phyloP scores from a whole-genome alignment of 176 grass and related monocot genomes.

The Dactylis glomerata region DNA sequence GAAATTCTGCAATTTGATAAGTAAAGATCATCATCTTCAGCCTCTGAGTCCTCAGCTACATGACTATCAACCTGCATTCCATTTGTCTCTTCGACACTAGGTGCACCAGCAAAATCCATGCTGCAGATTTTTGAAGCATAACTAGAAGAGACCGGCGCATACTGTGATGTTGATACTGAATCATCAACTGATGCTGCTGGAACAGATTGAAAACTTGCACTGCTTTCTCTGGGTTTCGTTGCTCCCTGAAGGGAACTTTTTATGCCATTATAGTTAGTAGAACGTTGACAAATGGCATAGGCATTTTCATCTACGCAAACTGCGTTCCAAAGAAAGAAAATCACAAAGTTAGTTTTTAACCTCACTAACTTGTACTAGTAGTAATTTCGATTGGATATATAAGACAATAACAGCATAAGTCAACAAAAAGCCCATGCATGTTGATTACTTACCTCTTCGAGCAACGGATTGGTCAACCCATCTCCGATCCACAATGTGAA shows the following conservation, averaged over 20 bases:
- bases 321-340: slow-evolving; percentile 46
- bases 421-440: slow-evolving; percentile 18
- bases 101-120: slow-evolving; percentile 37
- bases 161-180: slow-evolving; percentile 62
- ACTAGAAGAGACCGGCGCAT: slow-evolving; percentile 32
- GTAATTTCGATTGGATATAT: slow-evolving; percentile 17
- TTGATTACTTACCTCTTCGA: slow-evolving; percentile 68
- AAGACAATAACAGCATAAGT: slow-evolving; percentile 13
- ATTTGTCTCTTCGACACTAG: slow-evolving; percentile 35
- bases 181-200: slow-evolving; percentile 45
- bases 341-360: slow-evolving; percentile 26
- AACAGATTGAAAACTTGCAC: slow-evolving; percentile 52
- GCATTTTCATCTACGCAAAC: slow-evolving; percentile 74
- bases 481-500: slow-evolving; percentile 68
- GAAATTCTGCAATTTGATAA: slow-evolving; percentile 88
- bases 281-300: slow-evolving; percentile 53
- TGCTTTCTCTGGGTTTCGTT: slow-evolving; percentile 53
- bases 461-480: slow-evolving; percentile 79
- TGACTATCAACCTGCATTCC: slow-evolving; percentile 45
- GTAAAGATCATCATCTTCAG: slow-evolving; percentile 76
- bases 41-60: slow-evolving; percentile 74
- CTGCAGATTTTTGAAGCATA: slow-evolving; percentile 45
- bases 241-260: slow-evolving; percentile 63
- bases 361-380: slow-evolving; percentile 7
- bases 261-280: slow-evolving; percentile 33